Evolutionary conservation across 148 eudicot species (phyloP).

Genomic region (Silene latifolia): DNA sequence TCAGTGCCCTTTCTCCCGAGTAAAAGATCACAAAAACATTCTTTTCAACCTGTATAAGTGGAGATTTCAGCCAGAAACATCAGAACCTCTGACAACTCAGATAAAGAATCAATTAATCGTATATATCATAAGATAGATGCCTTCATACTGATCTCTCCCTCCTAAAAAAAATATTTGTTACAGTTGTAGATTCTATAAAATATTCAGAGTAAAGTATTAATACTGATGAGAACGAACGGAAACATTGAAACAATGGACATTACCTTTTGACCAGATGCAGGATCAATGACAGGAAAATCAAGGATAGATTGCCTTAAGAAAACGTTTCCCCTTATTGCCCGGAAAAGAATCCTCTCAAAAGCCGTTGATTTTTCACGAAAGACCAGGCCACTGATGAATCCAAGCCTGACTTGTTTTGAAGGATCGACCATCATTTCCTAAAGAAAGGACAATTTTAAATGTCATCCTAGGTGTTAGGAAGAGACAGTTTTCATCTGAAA

Average conservation of each 20-base stretch:
- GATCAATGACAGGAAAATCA: slow-evolving; percentile 63
- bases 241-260: neutral
- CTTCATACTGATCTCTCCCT: neutral
- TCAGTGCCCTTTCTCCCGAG: slow-evolving; percentile 74
- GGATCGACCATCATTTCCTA: slow-evolving; percentile 65
- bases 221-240: neutral
- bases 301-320: slow-evolving; percentile 58
- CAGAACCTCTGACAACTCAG: slow-evolving; percentile 8
- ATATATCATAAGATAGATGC: neutral
- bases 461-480: neutral
- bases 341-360: slow-evolving; percentile 79
- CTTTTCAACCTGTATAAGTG: slow-evolving; percentile 63
- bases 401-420: slow-evolving; percentile 66
- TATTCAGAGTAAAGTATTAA: neutral
- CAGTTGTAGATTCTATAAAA: neutral
- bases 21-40: slow-evolving; percentile 73
- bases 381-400: slow-evolving; percentile 70
- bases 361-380: slow-evolving; percentile 74
- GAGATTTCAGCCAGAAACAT: neutral
- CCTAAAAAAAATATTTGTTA: too few relatives aligned
- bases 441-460: slow-evolving; percentile 8
- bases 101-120: neutral
- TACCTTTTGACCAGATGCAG: slow-evolving; percentile 72
- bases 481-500: neutral
- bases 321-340: slow-evolving; percentile 84